Percentiles rank a stretch among this genome's conserved stretches.
Evolutionary conservation across 352 stramenopile species (phyloP).

Genomic region (Phytopythium sindhum): DNA sequence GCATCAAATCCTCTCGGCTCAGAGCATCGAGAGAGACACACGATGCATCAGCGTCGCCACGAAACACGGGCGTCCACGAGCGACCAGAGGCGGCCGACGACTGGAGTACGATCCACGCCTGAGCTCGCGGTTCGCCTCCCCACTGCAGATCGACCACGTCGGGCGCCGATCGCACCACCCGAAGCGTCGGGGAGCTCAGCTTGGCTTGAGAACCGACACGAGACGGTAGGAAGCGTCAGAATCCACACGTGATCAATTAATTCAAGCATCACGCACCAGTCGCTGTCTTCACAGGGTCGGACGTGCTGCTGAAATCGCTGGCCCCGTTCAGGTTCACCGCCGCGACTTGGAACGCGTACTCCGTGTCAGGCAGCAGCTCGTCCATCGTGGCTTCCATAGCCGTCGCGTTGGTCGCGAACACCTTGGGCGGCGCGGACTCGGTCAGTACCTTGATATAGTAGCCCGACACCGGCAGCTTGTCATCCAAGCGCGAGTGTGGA

Average conservation of each 20-base stretch:
- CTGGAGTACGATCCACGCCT: conserved; percentile 3
- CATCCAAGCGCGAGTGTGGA: conserved; percentile 26
- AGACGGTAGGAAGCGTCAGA: not conserved
- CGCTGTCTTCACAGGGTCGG: conserved; percentile 23
- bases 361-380: conserved; percentile 30
- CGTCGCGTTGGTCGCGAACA: conserved; percentile 28
- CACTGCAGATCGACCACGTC: conserved; percentile 1
- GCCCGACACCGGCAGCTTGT: conserved; percentile 56
- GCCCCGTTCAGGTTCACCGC: conserved; percentile 58
- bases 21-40: not conserved
- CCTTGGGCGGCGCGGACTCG: conserved; percentile 1
- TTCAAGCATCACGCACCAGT: conserved; percentile 16
- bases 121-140: not conserved
- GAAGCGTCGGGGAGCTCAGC: not conserved
- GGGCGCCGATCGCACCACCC: not conserved
- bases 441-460: conserved; percentile 53
- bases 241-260: not conserved
- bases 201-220: not conserved
- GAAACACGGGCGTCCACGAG: not conserved
- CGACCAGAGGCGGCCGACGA: not conserved
- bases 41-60: not conserved
- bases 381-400: conserved; percentile 24
- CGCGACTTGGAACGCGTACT: conserved; percentile 43
- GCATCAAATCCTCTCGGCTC: not conserved
- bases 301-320: conserved; percentile 42